Percentiles rank a stretch among this genome's conserved stretches.
These are phyloP conservation scores for Rosa chinensis DNA, from an alignment of 306 rosid genomes.

Conservation along the genomic window DNA sequence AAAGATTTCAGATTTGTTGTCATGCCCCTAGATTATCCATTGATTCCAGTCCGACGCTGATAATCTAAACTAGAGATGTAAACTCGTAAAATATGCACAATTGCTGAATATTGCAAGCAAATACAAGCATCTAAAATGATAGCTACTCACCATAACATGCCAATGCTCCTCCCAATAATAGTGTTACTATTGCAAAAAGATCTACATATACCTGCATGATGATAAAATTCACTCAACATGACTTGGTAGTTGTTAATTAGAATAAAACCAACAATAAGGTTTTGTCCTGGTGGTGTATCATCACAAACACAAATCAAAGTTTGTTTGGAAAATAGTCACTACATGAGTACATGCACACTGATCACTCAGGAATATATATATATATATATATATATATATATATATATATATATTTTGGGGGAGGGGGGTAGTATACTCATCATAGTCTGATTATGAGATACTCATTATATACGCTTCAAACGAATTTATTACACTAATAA, in stretches of 20 bases:
- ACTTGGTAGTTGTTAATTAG: background rate
- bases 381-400: too few relatives aligned
- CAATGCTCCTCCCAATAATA: slow-evolving; percentile 75
- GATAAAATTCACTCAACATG: slow-evolving; percentile 28
- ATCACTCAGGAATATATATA: too few relatives aligned
- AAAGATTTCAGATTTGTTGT: background rate
- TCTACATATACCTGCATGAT: slow-evolving; percentile 81
- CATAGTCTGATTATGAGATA: too few relatives aligned
- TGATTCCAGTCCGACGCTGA: background rate
- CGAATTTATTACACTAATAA: background rate
- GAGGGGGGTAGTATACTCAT: too few relatives aligned
- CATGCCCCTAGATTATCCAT: background rate
- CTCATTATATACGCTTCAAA: background rate
- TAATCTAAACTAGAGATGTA: background rate
- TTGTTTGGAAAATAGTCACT: too few relatives aligned
- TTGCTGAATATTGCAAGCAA: slow-evolving; percentile 11
- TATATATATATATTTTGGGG: too few relatives aligned
- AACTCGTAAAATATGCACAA: background rate
- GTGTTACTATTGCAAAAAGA: slow-evolving; percentile 59
- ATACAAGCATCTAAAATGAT: slow-evolving; percentile 23
- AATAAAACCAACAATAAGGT: background rate
- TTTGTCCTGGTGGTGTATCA: too few relatives aligned
- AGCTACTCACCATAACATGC: slow-evolving; percentile 76
- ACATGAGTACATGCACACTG: too few relatives aligned
- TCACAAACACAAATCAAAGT: too few relatives aligned